These are phyloP conservation scores for Cutaneotrichosporon daszewskae DNA, from an alignment of 1,284 basidiomycete species.

Conservation along the genomic window DNA sequence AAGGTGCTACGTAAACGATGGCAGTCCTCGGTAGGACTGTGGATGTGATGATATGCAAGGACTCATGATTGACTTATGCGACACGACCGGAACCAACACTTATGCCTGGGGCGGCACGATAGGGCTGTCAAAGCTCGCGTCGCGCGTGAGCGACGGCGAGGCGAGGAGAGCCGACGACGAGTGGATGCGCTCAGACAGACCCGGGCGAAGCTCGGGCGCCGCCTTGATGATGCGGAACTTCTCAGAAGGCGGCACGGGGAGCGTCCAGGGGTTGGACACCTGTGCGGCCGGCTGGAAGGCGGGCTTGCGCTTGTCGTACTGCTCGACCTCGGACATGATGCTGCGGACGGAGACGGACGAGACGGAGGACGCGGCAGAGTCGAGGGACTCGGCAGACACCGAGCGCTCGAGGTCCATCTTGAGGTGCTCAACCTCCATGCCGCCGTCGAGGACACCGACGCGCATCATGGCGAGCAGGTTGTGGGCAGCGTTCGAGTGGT, in stretches of 20 bases:
- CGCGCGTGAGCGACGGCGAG: slow-evolving; percentile 13
- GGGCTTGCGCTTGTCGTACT: slow-evolving; percentile 15
- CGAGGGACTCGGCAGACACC: slow-evolving; percentile 11
- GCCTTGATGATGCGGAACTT: slow-evolving; percentile 37
- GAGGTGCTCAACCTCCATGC: slow-evolving; percentile 59
- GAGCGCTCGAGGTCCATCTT: slow-evolving; percentile 28
- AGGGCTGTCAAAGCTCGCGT: slow-evolving; percentile 6
- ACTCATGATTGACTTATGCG: neutral
- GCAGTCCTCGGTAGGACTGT: slow-evolving; percentile 2
- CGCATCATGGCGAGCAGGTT: slow-evolving; percentile 77
- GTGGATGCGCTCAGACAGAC: slow-evolving; percentile 19
- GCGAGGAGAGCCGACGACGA: slow-evolving; percentile 4
- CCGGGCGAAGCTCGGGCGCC: slow-evolving; percentile 41
- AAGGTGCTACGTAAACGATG: slow-evolving; percentile 10
- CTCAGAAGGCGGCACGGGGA: slow-evolving; percentile 44
- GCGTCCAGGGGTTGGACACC: slow-evolving; percentile 29
- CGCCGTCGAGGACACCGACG: slow-evolving; percentile 77
- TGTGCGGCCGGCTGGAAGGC: slow-evolving; percentile 40
- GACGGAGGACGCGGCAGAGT: slow-evolving; percentile 30
- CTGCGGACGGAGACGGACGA: slow-evolving; percentile 33
- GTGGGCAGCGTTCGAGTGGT: slow-evolving; percentile 87
- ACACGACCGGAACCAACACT: no score
- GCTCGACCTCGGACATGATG: slow-evolving; percentile 22
- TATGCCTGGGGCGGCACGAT: neutral
- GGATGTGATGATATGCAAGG: neutral